phyloP scores from a whole-genome alignment of 805 yeast species.

The Blastobotrys muscicola region DNA sequence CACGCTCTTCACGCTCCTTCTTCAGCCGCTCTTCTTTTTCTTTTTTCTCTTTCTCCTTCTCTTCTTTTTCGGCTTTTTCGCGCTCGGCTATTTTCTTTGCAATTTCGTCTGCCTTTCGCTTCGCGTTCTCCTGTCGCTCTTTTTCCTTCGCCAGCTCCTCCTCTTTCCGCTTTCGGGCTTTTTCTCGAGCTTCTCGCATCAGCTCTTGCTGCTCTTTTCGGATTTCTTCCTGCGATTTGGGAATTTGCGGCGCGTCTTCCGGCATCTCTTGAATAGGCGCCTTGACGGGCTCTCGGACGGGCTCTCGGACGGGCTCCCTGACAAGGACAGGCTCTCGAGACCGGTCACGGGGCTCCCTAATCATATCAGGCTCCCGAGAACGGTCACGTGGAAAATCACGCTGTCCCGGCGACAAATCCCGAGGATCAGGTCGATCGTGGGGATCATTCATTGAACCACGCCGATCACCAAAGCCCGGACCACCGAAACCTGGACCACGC shows the following conservation, averaged over 20 bases:
- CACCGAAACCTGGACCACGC: not conserved
- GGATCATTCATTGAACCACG: not conserved
- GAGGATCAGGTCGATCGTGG: not conserved
- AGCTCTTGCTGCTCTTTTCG: conserved; percentile 24
- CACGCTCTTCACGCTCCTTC: conserved; percentile 3
- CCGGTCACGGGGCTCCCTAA: too few species aligned
- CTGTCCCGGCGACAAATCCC: not conserved
- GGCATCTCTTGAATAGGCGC: conserved; percentile 1
- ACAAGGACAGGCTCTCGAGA: too few species aligned
- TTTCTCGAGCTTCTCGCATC: conserved; percentile 27
- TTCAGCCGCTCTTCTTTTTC: conserved; percentile 3
- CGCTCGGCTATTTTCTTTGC: conserved; percentile 15
- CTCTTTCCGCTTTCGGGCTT: conserved; percentile 28
- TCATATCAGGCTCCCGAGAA: too few species aligned
- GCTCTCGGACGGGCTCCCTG: too few species aligned
- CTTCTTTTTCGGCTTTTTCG: conserved; percentile 2
- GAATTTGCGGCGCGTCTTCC: not conserved
- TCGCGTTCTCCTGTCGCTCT: conserved; percentile 22
- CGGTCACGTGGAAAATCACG: too few species aligned
- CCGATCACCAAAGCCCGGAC: not conserved
- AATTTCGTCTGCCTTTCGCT: conserved; percentile 24
- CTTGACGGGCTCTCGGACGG: too few species aligned
- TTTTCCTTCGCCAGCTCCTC: conserved; percentile 24
- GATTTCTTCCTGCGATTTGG: conserved; percentile 7
- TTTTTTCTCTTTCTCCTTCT: conserved; percentile 5